Evolutionary conservation across 148 eudicot species (phyloP), one percentile per base, ranked within the genome.

Genomic region (Camellia granthamiana): DNA sequence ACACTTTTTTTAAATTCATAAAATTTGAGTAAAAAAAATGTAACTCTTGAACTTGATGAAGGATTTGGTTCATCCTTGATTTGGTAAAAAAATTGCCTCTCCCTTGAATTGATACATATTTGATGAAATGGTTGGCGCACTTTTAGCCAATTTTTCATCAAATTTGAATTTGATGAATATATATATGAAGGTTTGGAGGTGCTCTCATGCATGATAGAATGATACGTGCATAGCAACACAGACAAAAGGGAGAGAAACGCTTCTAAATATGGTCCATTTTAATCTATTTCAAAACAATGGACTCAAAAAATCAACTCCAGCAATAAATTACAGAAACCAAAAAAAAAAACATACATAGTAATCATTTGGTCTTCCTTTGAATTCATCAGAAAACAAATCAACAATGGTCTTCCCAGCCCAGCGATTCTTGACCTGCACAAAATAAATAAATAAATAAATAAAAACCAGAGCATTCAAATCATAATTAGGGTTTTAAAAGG

Each of bases 401-500:
- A 96, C 98, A 41, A 96, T 84, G 3, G 92, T 93, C 88, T 92
- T 96, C 84, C 99, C 97, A 16, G 91, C 88, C 99, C 99, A 96
- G 7, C 99, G 85, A 83, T 92, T 90, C 78, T 89, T 89, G 2
- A 83, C 90, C 92, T 89, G 56, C 61, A 15, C 78, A 79, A 30
- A 30, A 1, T 0, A 30, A 30, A 30, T 0, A 30, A 30, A 30
- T 0, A 0, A 30, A 30, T 1, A 30, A 30, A 21, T 54, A 19
- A 13, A 72, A 55, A 3, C 12, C 55, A n/a, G 14, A 58, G 5
- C 80, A 62, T 65, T 2, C 16, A n/a, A 74, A 30, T 18, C 62
- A 54, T 2, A 67, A 55, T n/a, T 78, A 70, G 81, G 58, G 87
- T 75, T 63, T 75, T 46, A 56, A 54, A 59, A 54, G 47, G n/a